These are phyloP conservation scores for Lentinus brumalis DNA, from an alignment of 768 basidiomycete genomes.

Conservation along the genomic window DNA sequence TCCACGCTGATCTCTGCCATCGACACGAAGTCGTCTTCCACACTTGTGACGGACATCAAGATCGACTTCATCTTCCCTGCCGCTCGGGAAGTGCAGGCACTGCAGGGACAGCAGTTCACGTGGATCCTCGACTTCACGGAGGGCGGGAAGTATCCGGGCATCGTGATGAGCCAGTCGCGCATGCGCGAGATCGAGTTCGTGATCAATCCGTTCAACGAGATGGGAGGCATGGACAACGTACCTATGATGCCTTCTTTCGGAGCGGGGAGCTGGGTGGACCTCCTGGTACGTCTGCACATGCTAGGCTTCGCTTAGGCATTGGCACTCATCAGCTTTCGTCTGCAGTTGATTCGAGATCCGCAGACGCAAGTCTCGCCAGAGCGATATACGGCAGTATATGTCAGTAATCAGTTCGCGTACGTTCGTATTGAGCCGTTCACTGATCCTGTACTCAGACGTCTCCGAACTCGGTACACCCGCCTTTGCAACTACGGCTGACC, in stretches of 20 bases:
- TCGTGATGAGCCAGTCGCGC: constrained; percentile 73
- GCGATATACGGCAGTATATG: constrained; percentile 69
- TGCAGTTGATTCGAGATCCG: constrained; percentile 52
- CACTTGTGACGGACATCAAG: constrained; percentile 47
- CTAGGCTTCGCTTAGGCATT: neutral
- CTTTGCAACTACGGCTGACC: constrained; percentile 64
- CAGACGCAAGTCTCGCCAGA: constrained; percentile 49
- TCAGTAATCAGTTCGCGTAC: constrained; percentile 36
- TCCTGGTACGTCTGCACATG: constrained; percentile 48
- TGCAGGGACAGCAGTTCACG: constrained; percentile 32
- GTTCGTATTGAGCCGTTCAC: neutral
- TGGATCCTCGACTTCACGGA: constrained; percentile 80
- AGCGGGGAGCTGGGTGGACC: constrained; percentile 64
- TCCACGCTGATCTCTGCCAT: constrained; percentile 25
- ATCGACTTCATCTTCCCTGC: constrained; percentile 55
- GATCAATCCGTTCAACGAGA: constrained; percentile 48
- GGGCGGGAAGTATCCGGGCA: constrained; percentile 48
- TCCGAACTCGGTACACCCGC: constrained; percentile 67
- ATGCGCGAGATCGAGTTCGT: constrained; percentile 73
- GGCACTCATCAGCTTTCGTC: neutral
- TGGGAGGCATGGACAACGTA: constrained; percentile 44
- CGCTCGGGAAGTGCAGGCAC: constrained; percentile 29
- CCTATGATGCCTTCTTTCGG: constrained; percentile 47
- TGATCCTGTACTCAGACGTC: constrained; percentile 48
- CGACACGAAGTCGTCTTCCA: constrained; percentile 51